phyloP scores from a whole-genome alignment of 73 alveolate genomes.

The Uronychia setigera region DNA sequence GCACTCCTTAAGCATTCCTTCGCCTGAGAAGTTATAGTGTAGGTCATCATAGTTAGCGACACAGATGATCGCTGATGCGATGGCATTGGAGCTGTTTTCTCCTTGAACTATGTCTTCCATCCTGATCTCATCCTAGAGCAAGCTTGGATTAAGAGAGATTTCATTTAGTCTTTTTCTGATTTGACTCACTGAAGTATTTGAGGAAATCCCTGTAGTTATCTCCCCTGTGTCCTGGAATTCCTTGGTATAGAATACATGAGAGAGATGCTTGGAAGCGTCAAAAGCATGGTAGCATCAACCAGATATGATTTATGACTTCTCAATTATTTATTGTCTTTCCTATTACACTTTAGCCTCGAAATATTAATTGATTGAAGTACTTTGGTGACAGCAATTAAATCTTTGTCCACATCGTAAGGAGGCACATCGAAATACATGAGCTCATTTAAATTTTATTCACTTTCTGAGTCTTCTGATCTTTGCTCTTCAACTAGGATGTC shows the following conservation, averaged over 20 bases:
- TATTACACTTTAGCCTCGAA: too few relatives aligned
- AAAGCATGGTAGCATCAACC: not conserved
- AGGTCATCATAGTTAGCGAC: not conserved
- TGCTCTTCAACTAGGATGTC: not conserved
- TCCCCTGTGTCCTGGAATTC: not conserved
- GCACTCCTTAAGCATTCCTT: not conserved
- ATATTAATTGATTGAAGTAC: too few relatives aligned
- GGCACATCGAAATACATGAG: not conserved
- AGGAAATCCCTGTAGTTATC: too few relatives aligned
- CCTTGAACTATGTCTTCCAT: not conserved
- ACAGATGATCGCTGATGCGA: not conserved
- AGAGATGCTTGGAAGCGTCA: not conserved
- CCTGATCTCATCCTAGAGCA: not conserved
- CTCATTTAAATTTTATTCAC: not conserved
- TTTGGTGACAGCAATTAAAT: not conserved
- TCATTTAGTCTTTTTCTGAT: not conserved
- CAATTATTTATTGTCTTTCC: not conserved
- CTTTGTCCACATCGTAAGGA: not conserved
- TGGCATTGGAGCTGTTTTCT: not conserved
- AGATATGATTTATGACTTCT: not conserved
- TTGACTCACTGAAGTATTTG: too few relatives aligned
- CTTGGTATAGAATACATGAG: not conserved
- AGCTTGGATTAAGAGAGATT: not conserved
- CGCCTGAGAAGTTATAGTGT: too few relatives aligned
- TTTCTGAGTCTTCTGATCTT: not conserved